Percentiles rank a stretch among this genome's conserved stretches.
These are phyloP conservation scores for Hansenula sp. DNA, from an alignment of 1,139 yeast genomes.

Conservation along the genomic window DNA sequence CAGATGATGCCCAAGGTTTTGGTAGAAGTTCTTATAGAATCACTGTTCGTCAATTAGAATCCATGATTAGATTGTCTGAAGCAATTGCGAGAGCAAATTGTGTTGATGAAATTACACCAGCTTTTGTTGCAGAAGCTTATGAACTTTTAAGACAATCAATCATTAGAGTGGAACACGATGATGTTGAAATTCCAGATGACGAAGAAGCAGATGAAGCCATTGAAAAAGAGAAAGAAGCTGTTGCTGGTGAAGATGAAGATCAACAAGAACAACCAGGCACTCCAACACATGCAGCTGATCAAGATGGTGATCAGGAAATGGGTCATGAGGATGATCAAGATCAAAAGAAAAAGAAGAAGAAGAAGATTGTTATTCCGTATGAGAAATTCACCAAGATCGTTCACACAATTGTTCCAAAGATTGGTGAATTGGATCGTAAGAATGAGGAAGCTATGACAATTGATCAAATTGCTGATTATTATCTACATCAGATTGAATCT, in stretches of 20 bases:
- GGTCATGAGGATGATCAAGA: constrained; percentile 2
- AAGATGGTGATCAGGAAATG: neutral
- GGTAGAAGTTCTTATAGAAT: constrained; percentile 88
- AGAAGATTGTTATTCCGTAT: constrained; percentile 62
- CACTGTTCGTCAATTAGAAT: constrained; percentile 95
- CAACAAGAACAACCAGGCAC: too few species aligned
- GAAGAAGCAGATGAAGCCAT: constrained; percentile 32
- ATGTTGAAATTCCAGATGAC: constrained; percentile 77
- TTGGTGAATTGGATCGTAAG: constrained; percentile 46
- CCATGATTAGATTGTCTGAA: constrained; percentile 88
- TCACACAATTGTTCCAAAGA: constrained; percentile 70
- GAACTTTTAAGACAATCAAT: constrained; percentile 87
- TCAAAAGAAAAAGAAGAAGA: constrained; percentile 17
- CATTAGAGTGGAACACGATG: constrained; percentile 92
- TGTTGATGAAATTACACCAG: constrained; percentile 81
- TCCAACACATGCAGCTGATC: too few species aligned
- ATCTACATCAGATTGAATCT: constrained; percentile 70
- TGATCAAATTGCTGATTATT: constrained; percentile 72
- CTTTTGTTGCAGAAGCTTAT: constrained; percentile 91
- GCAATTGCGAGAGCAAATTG: constrained; percentile 98
- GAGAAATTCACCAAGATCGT: constrained; percentile 84
- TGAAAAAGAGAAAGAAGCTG: constrained; percentile 26
- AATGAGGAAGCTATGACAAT: constrained; percentile 66
- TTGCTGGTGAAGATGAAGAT: constrained; percentile 7
- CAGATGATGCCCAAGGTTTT: constrained; percentile 88